A percentile compares a stretch with the other conserved stretches of the same genome.
These are phyloP conservation scores for Fraxinus velutina DNA, from an alignment of 305 asterid species.

Conservation along the genomic window DNA sequence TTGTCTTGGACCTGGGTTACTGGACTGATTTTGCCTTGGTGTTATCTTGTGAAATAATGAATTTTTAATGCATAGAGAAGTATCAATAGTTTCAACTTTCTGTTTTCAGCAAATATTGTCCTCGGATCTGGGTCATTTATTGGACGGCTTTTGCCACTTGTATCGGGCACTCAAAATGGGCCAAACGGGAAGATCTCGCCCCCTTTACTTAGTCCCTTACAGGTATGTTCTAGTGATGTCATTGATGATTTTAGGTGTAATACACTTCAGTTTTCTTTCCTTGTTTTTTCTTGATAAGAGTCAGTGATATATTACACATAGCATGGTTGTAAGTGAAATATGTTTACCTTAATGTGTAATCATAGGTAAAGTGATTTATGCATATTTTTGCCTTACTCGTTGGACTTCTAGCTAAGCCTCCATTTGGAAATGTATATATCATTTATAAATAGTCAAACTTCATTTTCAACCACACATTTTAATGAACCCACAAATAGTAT, in stretches of 20 bases:
- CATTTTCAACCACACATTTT: background rate
- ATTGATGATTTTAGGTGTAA: background rate
- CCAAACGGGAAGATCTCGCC: conserved; percentile 41
- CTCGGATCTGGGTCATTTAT: conserved; percentile 71
- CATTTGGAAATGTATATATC: background rate
- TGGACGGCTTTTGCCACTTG: conserved; percentile 72
- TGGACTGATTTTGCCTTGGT: background rate
- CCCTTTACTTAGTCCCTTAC: conserved; percentile 73
- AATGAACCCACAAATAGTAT: background rate
- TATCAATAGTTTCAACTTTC: conserved; percentile 9
- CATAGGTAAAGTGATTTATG: background rate
- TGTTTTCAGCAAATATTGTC: conserved; percentile 51
- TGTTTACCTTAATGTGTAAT: background rate
- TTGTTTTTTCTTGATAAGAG: background rate
- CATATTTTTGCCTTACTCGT: background rate
- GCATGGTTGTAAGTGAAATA: background rate
- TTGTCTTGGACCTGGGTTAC: background rate
- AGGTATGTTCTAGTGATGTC: conserved; percentile 46
- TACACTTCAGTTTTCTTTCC: background rate
- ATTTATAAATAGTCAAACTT: background rate
- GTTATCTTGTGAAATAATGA: background rate
- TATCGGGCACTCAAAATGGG: conserved; percentile 45
- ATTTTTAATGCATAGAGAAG: background rate
- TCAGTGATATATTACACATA: background rate
- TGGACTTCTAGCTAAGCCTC: background rate